A percentile compares a stretch with the other conserved stretches of the same genome.
These are phyloP conservation scores for Tarenaya hassleriana DNA, from an alignment of 345 rosid species.

Conservation along the genomic window DNA sequence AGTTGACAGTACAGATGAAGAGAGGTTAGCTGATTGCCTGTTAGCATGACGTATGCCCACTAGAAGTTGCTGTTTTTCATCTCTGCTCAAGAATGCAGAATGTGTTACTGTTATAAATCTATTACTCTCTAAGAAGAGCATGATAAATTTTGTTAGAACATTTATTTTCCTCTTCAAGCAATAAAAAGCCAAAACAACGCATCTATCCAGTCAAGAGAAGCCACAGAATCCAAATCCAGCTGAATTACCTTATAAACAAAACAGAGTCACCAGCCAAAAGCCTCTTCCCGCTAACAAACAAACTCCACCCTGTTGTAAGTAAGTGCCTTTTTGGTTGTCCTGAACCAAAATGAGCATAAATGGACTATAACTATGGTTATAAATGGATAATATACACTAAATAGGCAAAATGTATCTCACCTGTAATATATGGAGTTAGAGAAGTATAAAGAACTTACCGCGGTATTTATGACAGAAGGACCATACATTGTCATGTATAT, in stretches of 20 bases:
- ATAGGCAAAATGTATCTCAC: neutral
- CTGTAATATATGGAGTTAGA: slow-evolving; percentile 3
- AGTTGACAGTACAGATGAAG: slow-evolving; percentile 87
- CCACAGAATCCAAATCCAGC: no score
- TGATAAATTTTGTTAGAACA: slow-evolving; percentile 6
- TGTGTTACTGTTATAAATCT: neutral
- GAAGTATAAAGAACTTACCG: slow-evolving; percentile 32
- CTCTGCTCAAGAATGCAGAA: slow-evolving; percentile 36
- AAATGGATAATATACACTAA: no score
- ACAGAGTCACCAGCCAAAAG: slow-evolving; percentile 83
- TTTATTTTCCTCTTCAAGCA: slow-evolving; percentile 8
- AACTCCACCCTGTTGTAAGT: slow-evolving; percentile 92
- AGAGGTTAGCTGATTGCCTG: slow-evolving; percentile 72
- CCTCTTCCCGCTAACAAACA: slow-evolving; percentile 80
- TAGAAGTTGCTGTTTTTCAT: slow-evolving; percentile 79
- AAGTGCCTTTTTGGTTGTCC: slow-evolving; percentile 91
- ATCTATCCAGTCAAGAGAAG: no score
- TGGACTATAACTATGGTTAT: neutral
- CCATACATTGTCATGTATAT: slow-evolving; percentile 84
- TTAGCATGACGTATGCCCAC: slow-evolving; percentile 79
- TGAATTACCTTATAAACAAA: slow-evolving; percentile 64
- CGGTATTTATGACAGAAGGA: slow-evolving; percentile 87
- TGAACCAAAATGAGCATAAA: slow-evolving; percentile 24
- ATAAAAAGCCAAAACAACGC: no score
- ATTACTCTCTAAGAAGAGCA: no score